Evolutionary conservation across 805 yeast genomes (phyloP).

Genomic region (Candida sakaeoensis): DNA sequence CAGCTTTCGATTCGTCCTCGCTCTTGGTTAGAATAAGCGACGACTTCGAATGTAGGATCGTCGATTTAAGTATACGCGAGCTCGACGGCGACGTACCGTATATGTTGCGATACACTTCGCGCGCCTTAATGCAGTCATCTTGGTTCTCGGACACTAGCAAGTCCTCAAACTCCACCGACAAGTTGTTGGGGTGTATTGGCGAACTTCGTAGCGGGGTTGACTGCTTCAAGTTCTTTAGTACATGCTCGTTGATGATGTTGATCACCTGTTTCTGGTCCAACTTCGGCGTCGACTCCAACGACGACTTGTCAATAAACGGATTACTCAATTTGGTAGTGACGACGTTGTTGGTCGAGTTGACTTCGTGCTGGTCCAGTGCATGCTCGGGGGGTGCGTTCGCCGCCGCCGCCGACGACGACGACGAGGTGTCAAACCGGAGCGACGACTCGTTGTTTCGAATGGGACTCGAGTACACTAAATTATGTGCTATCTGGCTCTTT

Average conservation of each 20-base stretch:
- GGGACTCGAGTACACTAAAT: conserved; percentile 5
- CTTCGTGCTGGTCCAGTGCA: no score
- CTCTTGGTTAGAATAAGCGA: not conserved
- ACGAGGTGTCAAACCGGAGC: not conserved
- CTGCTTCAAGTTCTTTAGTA: not conserved
- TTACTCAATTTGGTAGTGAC: not conserved
- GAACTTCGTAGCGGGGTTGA: conserved; percentile 13
- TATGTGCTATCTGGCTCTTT: conserved; percentile 3
- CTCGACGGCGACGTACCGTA: conserved; percentile 10
- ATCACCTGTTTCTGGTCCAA: conserved; percentile 5
- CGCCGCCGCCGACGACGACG: no score
- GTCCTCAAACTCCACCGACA: conserved; percentile 14
- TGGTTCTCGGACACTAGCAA: conserved; percentile 17
- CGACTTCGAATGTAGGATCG: not conserved
- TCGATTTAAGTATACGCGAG: not conserved
- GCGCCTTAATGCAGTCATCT: conserved; percentile 7
- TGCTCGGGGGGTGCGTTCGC: no score
- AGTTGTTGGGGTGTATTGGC: conserved; percentile 10
- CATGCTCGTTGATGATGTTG: conserved; percentile 7
- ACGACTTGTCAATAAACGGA: conserved; percentile 3
- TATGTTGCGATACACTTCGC: conserved; percentile 9
- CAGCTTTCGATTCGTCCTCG: not conserved
- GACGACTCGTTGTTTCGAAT: not conserved
- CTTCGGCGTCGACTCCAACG: conserved; percentile 1
- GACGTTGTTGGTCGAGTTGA: not conserved